Percentiles rank a stretch among this genome's conserved stretches.
phyloP scores from a whole-genome alignment of 225 moss, liverwort and hornwort genomes.

The Polytrichum commune region DNA sequence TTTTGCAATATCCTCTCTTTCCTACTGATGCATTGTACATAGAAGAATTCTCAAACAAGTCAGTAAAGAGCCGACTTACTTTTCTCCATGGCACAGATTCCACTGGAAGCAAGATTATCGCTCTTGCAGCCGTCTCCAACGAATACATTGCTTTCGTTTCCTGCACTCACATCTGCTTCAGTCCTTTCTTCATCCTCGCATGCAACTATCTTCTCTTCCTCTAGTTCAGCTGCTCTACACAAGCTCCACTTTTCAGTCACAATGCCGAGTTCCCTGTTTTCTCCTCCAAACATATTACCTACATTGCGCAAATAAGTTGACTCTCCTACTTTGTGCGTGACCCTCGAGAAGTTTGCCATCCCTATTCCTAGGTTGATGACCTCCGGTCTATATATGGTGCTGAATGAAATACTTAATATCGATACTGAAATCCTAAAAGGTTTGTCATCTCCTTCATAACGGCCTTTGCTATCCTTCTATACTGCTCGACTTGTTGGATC shows the following conservation, averaged over 20 bases:
- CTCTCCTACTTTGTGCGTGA: neutral
- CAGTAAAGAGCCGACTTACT: too few relatives aligned
- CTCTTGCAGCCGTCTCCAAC: neutral
- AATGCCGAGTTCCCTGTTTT: too few relatives aligned
- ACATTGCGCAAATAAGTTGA: too few relatives aligned
- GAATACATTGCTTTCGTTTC: neutral
- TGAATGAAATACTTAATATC: too few relatives aligned
- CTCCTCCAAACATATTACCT: too few relatives aligned
- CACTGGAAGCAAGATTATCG: neutral
- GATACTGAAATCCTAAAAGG: too few relatives aligned
- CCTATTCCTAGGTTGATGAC: too few relatives aligned
- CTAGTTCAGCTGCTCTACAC: constrained; percentile 50
- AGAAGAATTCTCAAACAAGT: neutral
- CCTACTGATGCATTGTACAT: neutral
- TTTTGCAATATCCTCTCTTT: neutral
- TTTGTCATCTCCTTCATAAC: too few relatives aligned
- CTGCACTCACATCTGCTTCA: neutral
- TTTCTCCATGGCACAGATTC: neutral
- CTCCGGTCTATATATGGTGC: too few relatives aligned
- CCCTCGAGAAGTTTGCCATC: neutral
- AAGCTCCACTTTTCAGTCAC: constrained; percentile 20
- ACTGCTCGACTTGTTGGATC: too few relatives aligned
- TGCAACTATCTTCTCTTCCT: constrained; percentile 17
- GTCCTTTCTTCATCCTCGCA: constrained; percentile 23
- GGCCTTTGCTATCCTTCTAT: too few relatives aligned